These are phyloP conservation scores for Cubamyces lactineus DNA, from an alignment of 768 basidiomycete genomes.

Conservation along the genomic window DNA sequence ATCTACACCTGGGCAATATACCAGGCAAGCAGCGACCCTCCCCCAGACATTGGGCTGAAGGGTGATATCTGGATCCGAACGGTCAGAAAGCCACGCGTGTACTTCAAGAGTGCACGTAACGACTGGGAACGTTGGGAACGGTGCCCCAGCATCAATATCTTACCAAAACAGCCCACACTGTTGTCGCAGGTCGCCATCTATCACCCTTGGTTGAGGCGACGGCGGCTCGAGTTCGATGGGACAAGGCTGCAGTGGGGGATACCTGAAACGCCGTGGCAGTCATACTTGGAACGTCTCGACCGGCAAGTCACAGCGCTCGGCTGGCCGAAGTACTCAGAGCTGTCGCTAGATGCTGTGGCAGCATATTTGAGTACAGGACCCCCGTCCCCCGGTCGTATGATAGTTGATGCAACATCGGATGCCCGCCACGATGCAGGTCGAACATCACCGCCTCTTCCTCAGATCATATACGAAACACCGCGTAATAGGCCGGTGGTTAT, in stretches of 20 bases:
- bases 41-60: background rate
- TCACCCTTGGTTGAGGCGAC: conserved; percentile 5
- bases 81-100: background rate
- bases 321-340: background rate
- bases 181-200: background rate
- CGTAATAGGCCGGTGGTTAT: background rate
- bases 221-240: conserved; percentile 5
- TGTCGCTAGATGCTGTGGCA: background rate
- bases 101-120: background rate
- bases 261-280: background rate
- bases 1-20: background rate
- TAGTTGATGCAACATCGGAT: background rate
- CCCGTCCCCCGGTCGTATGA: background rate
- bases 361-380: background rate
- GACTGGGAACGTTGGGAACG: background rate
- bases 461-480: background rate
- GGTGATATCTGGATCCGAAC: conserved; percentile 3
- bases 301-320: background rate
- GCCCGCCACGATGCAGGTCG: background rate
- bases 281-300: background rate
- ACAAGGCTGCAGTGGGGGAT: background rate
- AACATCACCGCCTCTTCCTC: background rate
- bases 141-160: background rate
- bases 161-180: background rate
- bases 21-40: background rate